phyloP scores from a whole-genome alignment of 2,329 filamentous ascomycete genomes.

The Paraphaeosphaeria sporulosa region DNA sequence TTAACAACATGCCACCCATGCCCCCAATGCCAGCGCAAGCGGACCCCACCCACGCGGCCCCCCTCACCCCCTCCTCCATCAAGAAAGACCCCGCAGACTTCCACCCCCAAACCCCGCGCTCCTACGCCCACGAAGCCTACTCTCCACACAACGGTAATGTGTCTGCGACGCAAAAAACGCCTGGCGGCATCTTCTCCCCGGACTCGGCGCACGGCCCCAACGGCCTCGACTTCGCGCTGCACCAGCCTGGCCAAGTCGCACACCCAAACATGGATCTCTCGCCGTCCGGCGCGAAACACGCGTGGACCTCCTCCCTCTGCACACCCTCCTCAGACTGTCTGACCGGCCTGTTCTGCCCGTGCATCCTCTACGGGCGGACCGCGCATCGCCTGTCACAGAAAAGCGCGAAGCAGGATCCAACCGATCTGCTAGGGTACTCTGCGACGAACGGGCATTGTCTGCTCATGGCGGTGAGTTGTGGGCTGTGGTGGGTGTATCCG shows the following conservation, averaged over 20 bases:
- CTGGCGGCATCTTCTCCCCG: constrained; percentile 47
- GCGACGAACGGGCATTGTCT: constrained; percentile 51
- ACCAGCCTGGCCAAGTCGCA: constrained; percentile 52
- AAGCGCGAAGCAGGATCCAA: constrained; percentile 48
- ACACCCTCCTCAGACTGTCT: constrained; percentile 47
- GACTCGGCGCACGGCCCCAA: constrained; percentile 49
- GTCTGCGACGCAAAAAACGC: constrained; percentile 27
- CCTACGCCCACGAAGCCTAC: constrained; percentile 36
- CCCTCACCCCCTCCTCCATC: constrained; percentile 38
- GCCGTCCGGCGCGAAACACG: constrained; percentile 21
- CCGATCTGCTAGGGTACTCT: constrained; percentile 48
- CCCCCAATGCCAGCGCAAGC: constrained; percentile 35
- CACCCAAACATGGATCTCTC: constrained; percentile 51
- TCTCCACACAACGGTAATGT: constrained; percentile 40
- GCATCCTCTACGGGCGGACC: constrained; percentile 54
- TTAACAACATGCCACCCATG: constrained; percentile 30
- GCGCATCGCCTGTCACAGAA: constrained; percentile 52
- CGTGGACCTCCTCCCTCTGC: constrained; percentile 46
- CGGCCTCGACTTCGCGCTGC: constrained; percentile 42
- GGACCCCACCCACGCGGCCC: constrained; percentile 35
- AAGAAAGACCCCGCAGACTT: constrained; percentile 29
- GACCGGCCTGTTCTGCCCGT: constrained; percentile 53
- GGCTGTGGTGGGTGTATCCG: constrained; percentile 49
- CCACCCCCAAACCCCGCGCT: constrained; percentile 18
- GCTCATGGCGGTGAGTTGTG: constrained; percentile 47